Percentiles rank a stretch among this genome's conserved stretches.
These are phyloP conservation scores for Vitis riparia DNA, from an alignment of 164 flowering plant species.

Conservation along the genomic window DNA sequence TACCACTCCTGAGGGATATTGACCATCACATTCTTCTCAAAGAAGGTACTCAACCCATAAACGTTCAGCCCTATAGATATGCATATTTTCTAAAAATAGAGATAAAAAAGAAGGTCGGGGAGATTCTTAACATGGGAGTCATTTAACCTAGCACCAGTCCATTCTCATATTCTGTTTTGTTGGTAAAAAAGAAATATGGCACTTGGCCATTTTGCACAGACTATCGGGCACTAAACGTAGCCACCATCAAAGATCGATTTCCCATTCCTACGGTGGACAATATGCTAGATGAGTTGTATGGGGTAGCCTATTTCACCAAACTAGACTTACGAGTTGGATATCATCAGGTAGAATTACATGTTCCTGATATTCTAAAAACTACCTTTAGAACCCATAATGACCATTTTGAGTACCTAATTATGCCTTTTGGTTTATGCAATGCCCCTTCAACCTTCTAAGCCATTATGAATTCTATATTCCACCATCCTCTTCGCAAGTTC, in stretches of 20 bases:
- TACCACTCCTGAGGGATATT: no score
- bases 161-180: neutral
- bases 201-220: constrained; percentile 3
- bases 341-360: neutral
- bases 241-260: constrained; percentile 3
- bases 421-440: constrained; percentile 1
- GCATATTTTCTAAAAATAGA: no score
- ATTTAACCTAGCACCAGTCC: no score
- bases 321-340: neutral
- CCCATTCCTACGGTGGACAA: neutral
- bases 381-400: neutral
- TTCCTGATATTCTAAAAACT: neutral
- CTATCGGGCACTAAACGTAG: neutral
- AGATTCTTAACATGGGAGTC: no score
- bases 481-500: neutral
- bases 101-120: no score
- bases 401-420: neutral
- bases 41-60: no score
- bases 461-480: neutral
- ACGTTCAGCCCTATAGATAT: no score
- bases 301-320: neutral
- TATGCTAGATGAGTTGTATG: constrained; percentile 2
- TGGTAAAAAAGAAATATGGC: neutral
- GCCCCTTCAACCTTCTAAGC: constrained; percentile 5
- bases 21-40: no score